Percentiles rank a stretch among this genome's conserved stretches.
Conservation (phyloP, 1,284 basidiomycete genomes). For the Omphalotus olearius region DNA sequence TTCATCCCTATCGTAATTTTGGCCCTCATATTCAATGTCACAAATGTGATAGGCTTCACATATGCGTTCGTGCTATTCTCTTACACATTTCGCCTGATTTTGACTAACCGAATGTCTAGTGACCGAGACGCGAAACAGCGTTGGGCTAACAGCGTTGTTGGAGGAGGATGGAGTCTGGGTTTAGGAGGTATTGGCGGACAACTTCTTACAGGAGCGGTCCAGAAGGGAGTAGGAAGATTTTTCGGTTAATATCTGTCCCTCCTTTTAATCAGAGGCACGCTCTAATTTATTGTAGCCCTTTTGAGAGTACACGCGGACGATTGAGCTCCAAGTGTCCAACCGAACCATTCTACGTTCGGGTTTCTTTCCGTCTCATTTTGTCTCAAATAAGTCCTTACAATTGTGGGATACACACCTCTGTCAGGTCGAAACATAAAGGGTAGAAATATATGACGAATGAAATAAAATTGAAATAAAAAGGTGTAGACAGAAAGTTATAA, state of each 20-base stretch:
- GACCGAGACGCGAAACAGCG: constrained; percentile 86
- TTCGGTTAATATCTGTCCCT: constrained; percentile 38
- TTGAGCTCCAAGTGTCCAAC: no score
- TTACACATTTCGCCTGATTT: background rate
- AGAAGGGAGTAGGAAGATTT: constrained; percentile 75
- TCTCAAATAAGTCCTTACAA: no score
- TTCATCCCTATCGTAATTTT: constrained; percentile 73
- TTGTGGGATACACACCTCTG: no score
- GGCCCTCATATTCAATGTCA: constrained; percentile 88
- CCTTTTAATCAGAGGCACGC: no score
- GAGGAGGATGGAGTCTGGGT: constrained; percentile 67
- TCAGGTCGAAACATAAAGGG: no score
- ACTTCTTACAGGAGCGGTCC: constrained; percentile 73
- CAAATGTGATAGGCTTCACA: constrained; percentile 90
- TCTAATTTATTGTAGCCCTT: no score
- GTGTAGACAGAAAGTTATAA: background rate
- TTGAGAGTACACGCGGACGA: no score
- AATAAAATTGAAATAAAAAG: constrained; percentile 2
- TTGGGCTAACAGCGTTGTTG: constrained; percentile 70
- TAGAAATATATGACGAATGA: background rate
- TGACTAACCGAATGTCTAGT: constrained; percentile 34
- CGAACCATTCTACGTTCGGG: no score
- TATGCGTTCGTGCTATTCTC: constrained; percentile 61
- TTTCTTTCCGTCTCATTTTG: no score
- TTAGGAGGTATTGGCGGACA: constrained; percentile 71